phyloP scores from a whole-genome alignment of 352 stramenopile species.

The Phytophthora capsici region DNA sequence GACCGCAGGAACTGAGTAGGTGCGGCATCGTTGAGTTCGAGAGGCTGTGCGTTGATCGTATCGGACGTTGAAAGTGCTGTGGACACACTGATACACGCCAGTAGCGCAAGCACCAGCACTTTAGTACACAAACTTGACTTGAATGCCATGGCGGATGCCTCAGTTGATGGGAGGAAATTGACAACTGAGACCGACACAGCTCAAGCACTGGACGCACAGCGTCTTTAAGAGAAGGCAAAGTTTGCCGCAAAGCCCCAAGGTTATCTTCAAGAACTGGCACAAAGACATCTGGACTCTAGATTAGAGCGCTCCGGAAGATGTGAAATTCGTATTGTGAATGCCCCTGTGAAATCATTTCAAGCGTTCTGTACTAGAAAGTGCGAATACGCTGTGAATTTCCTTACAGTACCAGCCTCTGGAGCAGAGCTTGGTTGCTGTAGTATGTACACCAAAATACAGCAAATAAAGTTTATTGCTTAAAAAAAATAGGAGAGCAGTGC shows the following conservation, averaged over 20 bases:
- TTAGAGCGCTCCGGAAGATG: neutral
- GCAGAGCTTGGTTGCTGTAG: no score
- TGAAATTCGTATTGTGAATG: no score
- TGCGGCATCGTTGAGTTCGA: neutral
- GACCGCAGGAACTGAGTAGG: neutral
- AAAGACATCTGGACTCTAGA: neutral
- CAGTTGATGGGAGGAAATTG: constrained; percentile 1
- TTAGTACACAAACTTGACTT: neutral
- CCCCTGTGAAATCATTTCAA: no score
- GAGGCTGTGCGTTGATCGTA: neutral
- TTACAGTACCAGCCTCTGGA: no score
- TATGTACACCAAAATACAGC: no score
- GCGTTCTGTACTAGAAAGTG: no score
- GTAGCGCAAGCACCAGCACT: neutral
- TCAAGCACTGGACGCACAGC: no score
- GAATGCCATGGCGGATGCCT: neutral
- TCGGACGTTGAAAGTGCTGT: neutral
- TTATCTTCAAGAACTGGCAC: neutral
- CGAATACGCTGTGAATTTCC: no score
- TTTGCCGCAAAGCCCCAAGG: neutral
- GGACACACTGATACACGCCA: neutral
- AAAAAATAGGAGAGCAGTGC: no score
- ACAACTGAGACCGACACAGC: neutral
- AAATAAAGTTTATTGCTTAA: no score
- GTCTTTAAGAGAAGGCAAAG: no score